Base-by-base conservation (phyloP, 2,329 filamentous ascomycete species). In the Penicillium nordicum region DNA sequence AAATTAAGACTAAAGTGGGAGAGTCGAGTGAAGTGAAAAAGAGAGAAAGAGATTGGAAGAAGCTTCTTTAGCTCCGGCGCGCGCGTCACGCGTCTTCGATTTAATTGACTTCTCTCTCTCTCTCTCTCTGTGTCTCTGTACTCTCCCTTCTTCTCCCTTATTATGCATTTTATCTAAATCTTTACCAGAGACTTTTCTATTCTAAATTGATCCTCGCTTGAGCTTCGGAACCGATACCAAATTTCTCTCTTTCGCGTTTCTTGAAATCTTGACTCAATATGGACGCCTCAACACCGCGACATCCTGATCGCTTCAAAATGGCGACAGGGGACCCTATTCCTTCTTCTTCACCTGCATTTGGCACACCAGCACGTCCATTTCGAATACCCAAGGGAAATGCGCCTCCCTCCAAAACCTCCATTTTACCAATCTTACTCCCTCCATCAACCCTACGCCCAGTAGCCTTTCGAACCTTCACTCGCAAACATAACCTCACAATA, bases 391-490 rank as follows among this genome's bases (percentile, higher is more conserved):
- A 80, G 62, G 63, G 62, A 34, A 68, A 65, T 68, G 69, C 59
- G 67, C 69, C 83, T 63, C 81, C 86, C 12, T 80, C 81, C 25
- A 81, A 79, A 58, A 74, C 80, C 6, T 82, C 86, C 7, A 89
- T 97, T 46, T 81, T 99, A 1, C 92, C 94, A 4, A 94, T 99
- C 55, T 81, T 96, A 36, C 86, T 99, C 5, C 92, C 93, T 4
- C 89, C 92, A 0, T 85, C 91, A 10, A 95, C 90, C 0, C 79
- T 99, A 40, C 84, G 95, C 60, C 93, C 94, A 2, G 81, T 97
- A 21, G 95, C 94, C 9, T 97, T 99, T 70, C 86, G 94, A 45
- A 95, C 90, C 0, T 96, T 99, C 64, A 99, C 94, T 2, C 97
- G 97, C 75, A 99, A 97, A 70, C 91, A 99, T 76, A 95, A 93